Conservation (phyloP, 257 asterid species). For the Verbena officinalis region DNA sequence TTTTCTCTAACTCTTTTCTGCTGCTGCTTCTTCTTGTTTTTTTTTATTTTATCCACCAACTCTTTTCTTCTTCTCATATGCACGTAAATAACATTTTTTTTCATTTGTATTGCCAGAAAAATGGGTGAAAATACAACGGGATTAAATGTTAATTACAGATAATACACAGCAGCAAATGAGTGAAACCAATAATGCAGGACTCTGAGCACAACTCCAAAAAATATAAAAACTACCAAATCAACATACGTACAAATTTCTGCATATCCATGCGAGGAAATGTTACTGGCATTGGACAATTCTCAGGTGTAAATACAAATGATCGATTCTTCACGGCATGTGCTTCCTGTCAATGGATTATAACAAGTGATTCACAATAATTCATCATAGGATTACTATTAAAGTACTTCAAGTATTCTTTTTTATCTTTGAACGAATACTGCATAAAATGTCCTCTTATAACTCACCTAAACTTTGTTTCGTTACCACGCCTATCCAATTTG, state of each 20-base stretch:
- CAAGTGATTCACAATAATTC: background rate
- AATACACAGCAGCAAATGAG: background rate
- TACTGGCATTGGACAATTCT: constrained; percentile 17
- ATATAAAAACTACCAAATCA: background rate
- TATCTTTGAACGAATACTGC: too few species aligned
- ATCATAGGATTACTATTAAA: too few species aligned
- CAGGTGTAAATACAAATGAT: constrained; percentile 13
- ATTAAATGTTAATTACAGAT: background rate
- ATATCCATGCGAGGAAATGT: background rate
- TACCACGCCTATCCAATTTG: constrained; percentile 24
- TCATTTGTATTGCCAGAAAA: background rate
- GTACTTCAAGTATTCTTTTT: too few species aligned
- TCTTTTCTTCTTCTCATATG: too few species aligned
- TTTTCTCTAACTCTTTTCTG: too few species aligned
- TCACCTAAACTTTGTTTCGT: constrained; percentile 43
- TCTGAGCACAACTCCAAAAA: background rate
- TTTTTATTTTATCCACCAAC: too few species aligned
- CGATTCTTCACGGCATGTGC: constrained; percentile 23
- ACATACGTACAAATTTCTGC: constrained; percentile 3
- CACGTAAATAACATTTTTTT: too few species aligned
- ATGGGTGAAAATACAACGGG: background rate
- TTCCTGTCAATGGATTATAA: constrained; percentile 25
- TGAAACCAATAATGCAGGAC: background rate
- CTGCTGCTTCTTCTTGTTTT: too few species aligned
- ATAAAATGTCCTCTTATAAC: constrained; percentile 11